Conservation (phyloP, 2,329 filamentous ascomycete species). For the Trematosphaeria pertusa region DNA sequence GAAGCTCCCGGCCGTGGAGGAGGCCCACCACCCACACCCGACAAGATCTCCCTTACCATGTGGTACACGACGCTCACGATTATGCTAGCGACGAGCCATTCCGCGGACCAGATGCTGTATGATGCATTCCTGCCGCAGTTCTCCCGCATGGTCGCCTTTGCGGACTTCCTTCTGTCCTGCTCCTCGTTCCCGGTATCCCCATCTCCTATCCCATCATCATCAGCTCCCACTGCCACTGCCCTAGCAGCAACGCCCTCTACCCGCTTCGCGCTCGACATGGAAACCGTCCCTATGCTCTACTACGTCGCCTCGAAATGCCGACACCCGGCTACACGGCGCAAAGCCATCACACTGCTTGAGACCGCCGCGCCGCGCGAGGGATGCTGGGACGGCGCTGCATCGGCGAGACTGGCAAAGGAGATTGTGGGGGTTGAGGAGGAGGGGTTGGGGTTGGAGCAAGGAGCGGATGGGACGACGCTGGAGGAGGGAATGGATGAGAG, state of each 20-base stretch:
- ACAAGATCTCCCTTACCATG: conserved; percentile 2
- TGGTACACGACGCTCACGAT: conserved; percentile 5
- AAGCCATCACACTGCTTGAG: conserved; percentile 10
- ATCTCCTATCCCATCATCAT: neutral
- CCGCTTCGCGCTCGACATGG: conserved; percentile 10
- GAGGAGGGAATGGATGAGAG: neutral
- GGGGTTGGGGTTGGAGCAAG: too few species aligned
- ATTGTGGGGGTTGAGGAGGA: conserved; percentile 9
- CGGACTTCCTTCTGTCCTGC: neutral
- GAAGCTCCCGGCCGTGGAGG: too few species aligned
- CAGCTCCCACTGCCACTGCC: too few species aligned
- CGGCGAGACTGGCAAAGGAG: conserved; percentile 1
- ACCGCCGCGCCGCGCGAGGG: conserved; percentile 10
- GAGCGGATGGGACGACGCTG: too few species aligned
- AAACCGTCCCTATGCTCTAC: conserved; percentile 8
- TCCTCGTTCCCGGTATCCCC: too few species aligned
- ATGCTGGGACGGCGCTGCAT: conserved; percentile 14
- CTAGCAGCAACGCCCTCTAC: too few species aligned
- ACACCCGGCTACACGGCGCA: conserved; percentile 11
- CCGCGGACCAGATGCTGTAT: neutral
- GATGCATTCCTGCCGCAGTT: conserved; percentile 5
- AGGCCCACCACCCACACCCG: conserved; percentile 1
- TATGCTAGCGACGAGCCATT: conserved; percentile 1
- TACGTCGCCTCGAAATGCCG: conserved; percentile 10
- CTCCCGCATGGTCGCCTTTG: neutral